These are phyloP conservation scores for Mortierella sp. DNA, from an alignment of 371 early-diverging fungal genomes.

Conservation along the genomic window DNA sequence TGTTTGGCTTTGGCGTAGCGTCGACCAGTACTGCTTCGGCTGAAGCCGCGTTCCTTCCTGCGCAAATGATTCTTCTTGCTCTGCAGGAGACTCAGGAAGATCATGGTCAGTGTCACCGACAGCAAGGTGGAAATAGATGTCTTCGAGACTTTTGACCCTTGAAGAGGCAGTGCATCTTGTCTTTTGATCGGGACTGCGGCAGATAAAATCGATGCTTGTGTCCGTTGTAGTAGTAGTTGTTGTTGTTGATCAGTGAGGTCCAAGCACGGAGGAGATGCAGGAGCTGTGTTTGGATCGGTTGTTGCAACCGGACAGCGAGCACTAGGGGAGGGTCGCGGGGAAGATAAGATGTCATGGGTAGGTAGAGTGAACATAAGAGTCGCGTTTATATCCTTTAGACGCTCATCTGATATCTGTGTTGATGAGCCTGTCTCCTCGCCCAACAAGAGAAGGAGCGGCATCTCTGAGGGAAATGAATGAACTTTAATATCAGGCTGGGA, in stretches of 20 bases:
- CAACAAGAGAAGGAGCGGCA: slow-evolving; percentile 11
- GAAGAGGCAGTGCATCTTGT: slow-evolving; percentile 1
- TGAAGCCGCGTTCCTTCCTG: slow-evolving; percentile 14
- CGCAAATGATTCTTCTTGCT: slow-evolving; percentile 29
- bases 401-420: slow-evolving; percentile 24
- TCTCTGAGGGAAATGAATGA: slow-evolving; percentile 2
- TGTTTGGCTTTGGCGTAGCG: slow-evolving; percentile 10
- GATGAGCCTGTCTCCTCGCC: slow-evolving; percentile 20
- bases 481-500: neutral
- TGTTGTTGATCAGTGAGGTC: slow-evolving; percentile 10
- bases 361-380: slow-evolving; percentile 15
- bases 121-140: slow-evolving; percentile 35
- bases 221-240: neutral
- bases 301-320: neutral
- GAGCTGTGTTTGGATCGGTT: neutral
- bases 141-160: slow-evolving; percentile 31
- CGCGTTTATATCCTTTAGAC: neutral
- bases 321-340: neutral
- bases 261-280: slow-evolving; percentile 8
- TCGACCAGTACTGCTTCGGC: slow-evolving; percentile 4
- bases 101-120: slow-evolving; percentile 39
- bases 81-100: slow-evolving; percentile 49
- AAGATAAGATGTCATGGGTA: neutral
- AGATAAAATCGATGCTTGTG: neutral
- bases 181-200: neutral